A percentile compares a stretch with the other conserved stretches of the same genome.
These are phyloP conservation scores for Pseudocercospora pini-densiflorae DNA, from an alignment of 2,329 filamentous ascomycete species.

Conservation along the genomic window DNA sequence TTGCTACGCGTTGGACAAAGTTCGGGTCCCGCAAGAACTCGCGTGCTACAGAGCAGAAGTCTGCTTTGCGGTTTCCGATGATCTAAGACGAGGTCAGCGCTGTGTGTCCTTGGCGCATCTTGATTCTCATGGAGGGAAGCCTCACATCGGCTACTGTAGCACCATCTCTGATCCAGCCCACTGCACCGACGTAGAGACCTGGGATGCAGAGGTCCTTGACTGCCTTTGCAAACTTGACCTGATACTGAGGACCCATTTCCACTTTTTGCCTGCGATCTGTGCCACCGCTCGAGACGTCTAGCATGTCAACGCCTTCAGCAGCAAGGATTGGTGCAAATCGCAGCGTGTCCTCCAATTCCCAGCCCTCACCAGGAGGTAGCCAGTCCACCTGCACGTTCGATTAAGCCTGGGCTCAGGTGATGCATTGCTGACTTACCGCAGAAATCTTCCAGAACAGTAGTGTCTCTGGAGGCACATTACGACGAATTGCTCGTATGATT, in stretches of 20 bases:
- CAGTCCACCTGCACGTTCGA: background rate
- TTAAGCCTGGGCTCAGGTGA: background rate
- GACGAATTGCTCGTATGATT: conserved; percentile 34
- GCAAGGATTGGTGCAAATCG: conserved; percentile 1
- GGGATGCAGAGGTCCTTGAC: background rate
- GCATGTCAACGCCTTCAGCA: conserved; percentile 1
- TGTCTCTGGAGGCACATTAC: background rate
- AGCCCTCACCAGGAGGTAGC: background rate
- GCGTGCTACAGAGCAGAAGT: conserved; percentile 2
- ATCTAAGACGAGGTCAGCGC: background rate
- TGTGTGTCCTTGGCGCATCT: background rate
- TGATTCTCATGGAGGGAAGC: background rate
- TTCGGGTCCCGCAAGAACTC: conserved; percentile 3
- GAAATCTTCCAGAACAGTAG: conserved; percentile 6
- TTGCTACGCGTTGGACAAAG: background rate
- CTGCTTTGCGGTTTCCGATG: background rate
- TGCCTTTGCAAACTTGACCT: background rate
- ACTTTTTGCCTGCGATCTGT: conserved; percentile 2
- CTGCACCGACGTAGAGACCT: background rate
- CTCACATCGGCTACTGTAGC: conserved; percentile 4
- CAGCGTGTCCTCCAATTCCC: conserved; percentile 1
- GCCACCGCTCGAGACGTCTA: background rate
- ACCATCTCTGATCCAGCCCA: conserved; percentile 3
- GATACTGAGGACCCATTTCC: conserved; percentile 3
- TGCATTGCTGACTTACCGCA: background rate